A percentile compares a stretch with the other conserved stretches of the same genome.
Evolutionary conservation across 1,284 basidiomycete genomes (phyloP).

Genomic region (Leccinum brunneo-olivaceum): DNA sequence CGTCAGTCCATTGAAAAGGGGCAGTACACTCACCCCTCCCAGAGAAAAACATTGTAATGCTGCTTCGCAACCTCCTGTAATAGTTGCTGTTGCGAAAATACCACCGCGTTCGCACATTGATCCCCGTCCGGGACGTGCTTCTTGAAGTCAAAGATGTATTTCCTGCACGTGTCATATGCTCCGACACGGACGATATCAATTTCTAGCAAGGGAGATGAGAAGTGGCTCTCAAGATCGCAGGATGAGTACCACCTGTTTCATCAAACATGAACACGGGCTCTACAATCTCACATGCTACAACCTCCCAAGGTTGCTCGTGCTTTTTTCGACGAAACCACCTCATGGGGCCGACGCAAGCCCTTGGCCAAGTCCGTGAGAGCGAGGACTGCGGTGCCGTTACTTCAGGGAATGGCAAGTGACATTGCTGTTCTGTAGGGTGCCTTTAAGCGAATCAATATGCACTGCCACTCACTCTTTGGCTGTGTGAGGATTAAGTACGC

Average conservation of each 20-base stretch:
- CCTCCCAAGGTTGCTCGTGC: constrained; percentile 65
- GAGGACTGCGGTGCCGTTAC: constrained; percentile 14
- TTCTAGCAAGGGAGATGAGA: constrained; percentile 35
- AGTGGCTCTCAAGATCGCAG: constrained; percentile 10
- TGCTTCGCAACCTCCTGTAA: constrained; percentile 48
- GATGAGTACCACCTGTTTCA: constrained; percentile 50
- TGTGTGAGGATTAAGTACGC: constrained; percentile 1
- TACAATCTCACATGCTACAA: constrained; percentile 58
- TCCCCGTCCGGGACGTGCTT: constrained; percentile 35
- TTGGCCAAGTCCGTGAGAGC: constrained; percentile 13
- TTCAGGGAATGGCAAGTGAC: constrained; percentile 6
- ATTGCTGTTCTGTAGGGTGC: constrained; percentile 13
- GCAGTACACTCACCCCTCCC: constrained; percentile 51
- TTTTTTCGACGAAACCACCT: constrained; percentile 44
- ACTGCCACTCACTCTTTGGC: constrained; percentile 18
- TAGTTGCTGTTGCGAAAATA: constrained; percentile 59
- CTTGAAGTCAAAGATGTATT: constrained; percentile 57
- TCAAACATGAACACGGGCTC: constrained; percentile 60
- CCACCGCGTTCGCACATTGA: constrained; percentile 45
- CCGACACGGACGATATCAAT: constrained; percentile 51
- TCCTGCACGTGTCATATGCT: constrained; percentile 46
- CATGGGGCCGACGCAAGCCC: constrained; percentile 20
- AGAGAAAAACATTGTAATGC: constrained; percentile 56
- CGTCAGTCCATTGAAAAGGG: constrained; percentile 5
- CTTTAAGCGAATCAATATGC: constrained; percentile 10